phyloP scores from a whole-genome alignment of 108 stramenopile species.

The Asterionellopsis glacialis region DNA sequence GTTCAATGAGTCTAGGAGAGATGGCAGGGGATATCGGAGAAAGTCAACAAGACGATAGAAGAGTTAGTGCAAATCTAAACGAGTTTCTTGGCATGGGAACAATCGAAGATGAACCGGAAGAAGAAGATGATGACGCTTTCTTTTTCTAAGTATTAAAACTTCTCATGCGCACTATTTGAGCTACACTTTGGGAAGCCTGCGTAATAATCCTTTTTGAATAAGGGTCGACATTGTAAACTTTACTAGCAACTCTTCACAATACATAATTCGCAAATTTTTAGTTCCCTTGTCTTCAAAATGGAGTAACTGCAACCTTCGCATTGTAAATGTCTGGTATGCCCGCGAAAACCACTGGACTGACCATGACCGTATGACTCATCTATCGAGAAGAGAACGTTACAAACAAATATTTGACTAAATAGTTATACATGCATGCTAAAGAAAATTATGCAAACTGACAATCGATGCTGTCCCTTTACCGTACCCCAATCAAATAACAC shows the following conservation, averaged over 20 bases:
- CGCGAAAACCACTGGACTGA: no score
- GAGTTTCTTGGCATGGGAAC: slow-evolving; percentile 55
- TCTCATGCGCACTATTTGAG: background rate
- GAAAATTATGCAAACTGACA: no score
- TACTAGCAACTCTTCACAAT: background rate
- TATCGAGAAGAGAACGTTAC: no score
- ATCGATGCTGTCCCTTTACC: no score
- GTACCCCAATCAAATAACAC: no score
- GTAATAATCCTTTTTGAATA: background rate
- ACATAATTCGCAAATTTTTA: background rate
- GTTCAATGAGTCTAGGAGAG: slow-evolving; percentile 33
- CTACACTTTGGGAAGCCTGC: background rate
- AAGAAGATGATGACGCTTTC: slow-evolving; percentile 51
- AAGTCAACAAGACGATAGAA: slow-evolving; percentile 4
- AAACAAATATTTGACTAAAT: no score
- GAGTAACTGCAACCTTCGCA: no score
- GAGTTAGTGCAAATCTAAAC: slow-evolving; percentile 39
- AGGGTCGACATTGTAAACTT: background rate
- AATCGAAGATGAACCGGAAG: slow-evolving; percentile 65
- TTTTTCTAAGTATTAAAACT: slow-evolving; percentile 23
- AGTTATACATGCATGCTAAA: no score
- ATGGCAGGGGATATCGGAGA: slow-evolving; percentile 14
- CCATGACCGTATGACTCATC: no score
- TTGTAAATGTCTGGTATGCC: no score
- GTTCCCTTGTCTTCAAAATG: no score